Evolutionary conservation across 768 basidiomycete species (phyloP).

Genomic region (Astraeus odoratus): DNA sequence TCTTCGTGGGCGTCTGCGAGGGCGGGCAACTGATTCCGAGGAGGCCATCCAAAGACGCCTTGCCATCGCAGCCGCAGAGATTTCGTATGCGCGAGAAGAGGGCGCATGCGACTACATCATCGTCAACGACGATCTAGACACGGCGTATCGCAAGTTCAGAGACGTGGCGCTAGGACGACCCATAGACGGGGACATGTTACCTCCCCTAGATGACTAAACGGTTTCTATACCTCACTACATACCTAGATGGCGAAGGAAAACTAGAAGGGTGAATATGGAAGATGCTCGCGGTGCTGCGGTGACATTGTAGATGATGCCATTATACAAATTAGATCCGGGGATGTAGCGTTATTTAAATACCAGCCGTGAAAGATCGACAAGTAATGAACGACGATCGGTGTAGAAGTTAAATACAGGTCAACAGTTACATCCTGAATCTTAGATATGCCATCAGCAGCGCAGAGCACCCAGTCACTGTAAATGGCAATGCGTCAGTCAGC

Average conservation of each 20-base stretch:
- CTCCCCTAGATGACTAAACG: slow-evolving; percentile 50
- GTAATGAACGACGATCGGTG: too few relatives aligned
- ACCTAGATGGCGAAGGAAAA: neutral
- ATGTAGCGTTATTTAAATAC: too few relatives aligned
- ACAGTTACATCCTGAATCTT: slow-evolving; percentile 47
- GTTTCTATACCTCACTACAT: neutral
- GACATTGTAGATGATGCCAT: too few relatives aligned
- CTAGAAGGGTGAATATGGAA: neutral
- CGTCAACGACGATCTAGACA: slow-evolving; percentile 84
- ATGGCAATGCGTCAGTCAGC: slow-evolving; percentile 7
- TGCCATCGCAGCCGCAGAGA: slow-evolving; percentile 68
- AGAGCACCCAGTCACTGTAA: slow-evolving; percentile 74
- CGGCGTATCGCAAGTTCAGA: slow-evolving; percentile 75
- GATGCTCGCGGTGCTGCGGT: neutral
- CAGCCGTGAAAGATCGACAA: too few relatives aligned
- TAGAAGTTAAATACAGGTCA: neutral
- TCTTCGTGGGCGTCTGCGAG: slow-evolving; percentile 63
- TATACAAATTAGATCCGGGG: too few relatives aligned
- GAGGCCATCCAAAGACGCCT: slow-evolving; percentile 69
- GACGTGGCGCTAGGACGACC: slow-evolving; percentile 66
- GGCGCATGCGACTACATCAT: slow-evolving; percentile 76
- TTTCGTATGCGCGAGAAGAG: slow-evolving; percentile 75
- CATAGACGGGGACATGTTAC: slow-evolving; percentile 55
- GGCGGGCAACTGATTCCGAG: slow-evolving; percentile 81
- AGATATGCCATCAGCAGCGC: slow-evolving; percentile 85